Conservation (phyloP, 331 rosid species). For the Acacia concinna region DNA sequence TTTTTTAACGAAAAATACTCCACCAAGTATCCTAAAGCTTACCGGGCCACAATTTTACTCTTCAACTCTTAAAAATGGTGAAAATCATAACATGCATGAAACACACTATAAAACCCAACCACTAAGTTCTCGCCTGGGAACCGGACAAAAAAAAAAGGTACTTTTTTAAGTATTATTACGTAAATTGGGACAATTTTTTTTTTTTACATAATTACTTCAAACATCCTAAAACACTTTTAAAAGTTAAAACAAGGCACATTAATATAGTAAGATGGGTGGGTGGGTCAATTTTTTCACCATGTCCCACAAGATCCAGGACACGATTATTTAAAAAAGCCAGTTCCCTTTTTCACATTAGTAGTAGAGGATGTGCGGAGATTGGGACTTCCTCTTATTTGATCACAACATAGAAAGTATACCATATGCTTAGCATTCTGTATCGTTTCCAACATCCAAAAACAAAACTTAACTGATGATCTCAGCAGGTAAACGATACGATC, state of each 20-base stretch:
- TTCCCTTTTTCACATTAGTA: neutral
- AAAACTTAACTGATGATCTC: neutral
- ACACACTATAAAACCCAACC: neutral
- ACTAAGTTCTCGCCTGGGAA: too few relatives aligned
- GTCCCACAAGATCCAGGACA: slow-evolving; percentile 44
- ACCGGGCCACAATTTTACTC: neutral
- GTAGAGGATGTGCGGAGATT: slow-evolving; percentile 20
- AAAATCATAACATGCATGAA: too few relatives aligned
- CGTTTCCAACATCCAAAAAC: neutral
- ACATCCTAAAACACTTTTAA: too few relatives aligned
- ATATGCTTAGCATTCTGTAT: slow-evolving; percentile 8
- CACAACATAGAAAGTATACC: neutral
- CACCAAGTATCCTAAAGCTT: too few relatives aligned
- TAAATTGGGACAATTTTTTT: too few relatives aligned
- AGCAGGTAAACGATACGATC: neutral
- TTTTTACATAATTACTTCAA: too few relatives aligned
- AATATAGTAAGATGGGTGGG: too few relatives aligned
- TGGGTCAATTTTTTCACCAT: neutral
- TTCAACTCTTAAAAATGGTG: neutral
- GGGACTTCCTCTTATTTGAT: slow-evolving; percentile 25
- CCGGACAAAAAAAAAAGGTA: too few relatives aligned
- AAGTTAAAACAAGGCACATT: too few relatives aligned
- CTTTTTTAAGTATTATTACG: too few relatives aligned
- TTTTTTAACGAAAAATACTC: too few relatives aligned
- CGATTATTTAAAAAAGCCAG: slow-evolving; percentile 5